A percentile compares a stretch with the other conserved stretches of the same genome.
Conservation (phyloP, 495 filamentous ascomycete genomes). For the Hypoxylon intermedium region DNA sequence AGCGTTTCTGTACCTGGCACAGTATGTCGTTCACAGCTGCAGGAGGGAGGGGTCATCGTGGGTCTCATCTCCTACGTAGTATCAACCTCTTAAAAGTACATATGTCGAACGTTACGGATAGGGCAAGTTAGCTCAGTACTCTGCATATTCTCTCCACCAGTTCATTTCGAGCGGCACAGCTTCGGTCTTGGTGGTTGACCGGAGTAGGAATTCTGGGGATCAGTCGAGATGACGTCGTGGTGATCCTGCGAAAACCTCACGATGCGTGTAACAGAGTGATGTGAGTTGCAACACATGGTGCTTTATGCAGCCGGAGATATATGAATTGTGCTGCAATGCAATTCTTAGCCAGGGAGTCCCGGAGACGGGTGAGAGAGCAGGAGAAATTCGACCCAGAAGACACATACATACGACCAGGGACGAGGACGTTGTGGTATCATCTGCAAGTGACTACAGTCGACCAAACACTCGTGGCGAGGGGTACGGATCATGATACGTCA, state of each 20-base stretch:
- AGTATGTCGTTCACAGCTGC: no score
- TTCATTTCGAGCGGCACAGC: slow-evolving; percentile 23
- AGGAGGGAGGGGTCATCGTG: slow-evolving; percentile 20
- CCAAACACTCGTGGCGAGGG: slow-evolving; percentile 17
- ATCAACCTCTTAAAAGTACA: slow-evolving; percentile 16
- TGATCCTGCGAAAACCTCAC: no score
- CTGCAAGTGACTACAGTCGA: slow-evolving; percentile 31
- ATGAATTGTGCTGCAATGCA: no score
- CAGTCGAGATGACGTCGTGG: slow-evolving; percentile 16
- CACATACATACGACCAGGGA: slow-evolving; percentile 3
- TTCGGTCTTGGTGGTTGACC: slow-evolving; percentile 22
- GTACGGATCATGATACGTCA: slow-evolving; percentile 23
- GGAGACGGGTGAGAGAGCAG: slow-evolving; percentile 2
- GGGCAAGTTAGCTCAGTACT: slow-evolving; percentile 21
- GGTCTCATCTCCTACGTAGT: slow-evolving; percentile 12
- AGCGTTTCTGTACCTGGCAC: neutral
- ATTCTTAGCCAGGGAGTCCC: neutral
- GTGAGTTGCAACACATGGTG: slow-evolving; percentile 12
- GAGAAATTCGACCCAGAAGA: neutral
- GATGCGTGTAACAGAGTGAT: neutral
- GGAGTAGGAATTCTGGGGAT: slow-evolving; percentile 2
- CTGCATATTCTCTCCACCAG: slow-evolving; percentile 29
- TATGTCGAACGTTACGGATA: slow-evolving; percentile 21
- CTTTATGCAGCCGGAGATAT: slow-evolving; percentile 2
- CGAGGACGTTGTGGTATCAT: slow-evolving; percentile 17